These are phyloP conservation scores for Nadsonia commutata DNA, from an alignment of 1,139 yeast species.

Conservation along the genomic window DNA sequence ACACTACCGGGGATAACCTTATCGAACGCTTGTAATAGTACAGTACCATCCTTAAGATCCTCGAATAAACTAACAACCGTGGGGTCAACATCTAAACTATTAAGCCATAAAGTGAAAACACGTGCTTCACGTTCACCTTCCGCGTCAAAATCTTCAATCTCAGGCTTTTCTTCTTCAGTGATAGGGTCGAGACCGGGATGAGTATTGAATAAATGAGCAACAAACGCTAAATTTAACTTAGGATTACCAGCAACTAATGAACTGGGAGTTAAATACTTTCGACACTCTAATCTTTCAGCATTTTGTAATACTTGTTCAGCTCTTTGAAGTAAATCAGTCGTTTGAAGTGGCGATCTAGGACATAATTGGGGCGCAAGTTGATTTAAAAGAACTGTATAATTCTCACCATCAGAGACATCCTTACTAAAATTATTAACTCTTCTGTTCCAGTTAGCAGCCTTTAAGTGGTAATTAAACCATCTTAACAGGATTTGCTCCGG, in stretches of 20 bases:
- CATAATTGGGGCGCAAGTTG: slow-evolving; percentile 81
- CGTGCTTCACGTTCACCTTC: slow-evolving; percentile 99
- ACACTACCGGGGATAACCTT: slow-evolving; percentile 92
- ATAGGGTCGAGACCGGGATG: slow-evolving; percentile 95
- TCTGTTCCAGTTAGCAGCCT: slow-evolving; percentile 84
- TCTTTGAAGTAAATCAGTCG: slow-evolving; percentile 52
- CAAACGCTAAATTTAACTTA: slow-evolving; percentile 88
- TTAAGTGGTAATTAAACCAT: slow-evolving; percentile 94
- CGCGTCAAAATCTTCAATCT: slow-evolving; percentile 82
- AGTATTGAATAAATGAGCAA: slow-evolving; percentile 90
- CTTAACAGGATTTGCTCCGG: slow-evolving; percentile 94
- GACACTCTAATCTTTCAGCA: slow-evolving; percentile 83
- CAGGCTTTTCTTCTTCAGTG: slow-evolving; percentile 80
- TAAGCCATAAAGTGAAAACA: slow-evolving; percentile 93
- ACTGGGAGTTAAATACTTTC: slow-evolving; percentile 89
- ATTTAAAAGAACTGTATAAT: slow-evolving; percentile 75
- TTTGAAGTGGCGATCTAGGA: slow-evolving; percentile 67
- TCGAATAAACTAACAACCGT: slow-evolving; percentile 84
- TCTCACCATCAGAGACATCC: slow-evolving; percentile 91
- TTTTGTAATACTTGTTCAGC: slow-evolving; percentile 76
- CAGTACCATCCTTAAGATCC: slow-evolving; percentile 86
- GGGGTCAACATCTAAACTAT: slow-evolving; percentile 91
- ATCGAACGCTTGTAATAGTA: slow-evolving; percentile 82
- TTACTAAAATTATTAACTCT: slow-evolving; percentile 72
- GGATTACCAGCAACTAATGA: slow-evolving; percentile 94